A percentile compares a stretch with the other conserved stretches of the same genome.
phyloP scores from a whole-genome alignment of 1,284 basidiomycete species.

The Somion occarium region DNA sequence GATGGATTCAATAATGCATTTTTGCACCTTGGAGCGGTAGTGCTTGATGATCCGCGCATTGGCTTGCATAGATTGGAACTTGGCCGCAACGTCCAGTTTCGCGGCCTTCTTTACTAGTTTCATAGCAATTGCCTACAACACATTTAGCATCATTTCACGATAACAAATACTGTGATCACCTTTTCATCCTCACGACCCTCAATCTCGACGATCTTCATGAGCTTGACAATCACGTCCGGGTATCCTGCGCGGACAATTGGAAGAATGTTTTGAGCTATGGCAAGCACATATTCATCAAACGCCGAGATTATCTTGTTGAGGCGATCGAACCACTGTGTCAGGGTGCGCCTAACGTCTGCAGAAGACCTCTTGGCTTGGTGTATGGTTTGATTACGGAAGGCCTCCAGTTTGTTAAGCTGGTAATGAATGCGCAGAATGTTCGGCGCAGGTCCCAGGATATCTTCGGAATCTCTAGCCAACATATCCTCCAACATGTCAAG shows the following conservation, averaged over 20 bases:
- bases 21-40: conserved; percentile 88
- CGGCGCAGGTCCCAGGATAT: conserved; percentile 78
- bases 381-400: conserved; percentile 91
- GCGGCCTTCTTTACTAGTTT: conserved; percentile 91
- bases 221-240: conserved; percentile 81
- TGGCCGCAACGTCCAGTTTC: conserved; percentile 83
- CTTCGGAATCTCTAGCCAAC: conserved; percentile 68
- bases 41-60: conserved; percentile 94
- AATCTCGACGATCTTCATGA: conserved; percentile 92
- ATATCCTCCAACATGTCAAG: conserved; percentile 78
- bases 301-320: conserved; percentile 76
- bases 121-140: conserved; percentile 78
- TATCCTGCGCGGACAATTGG: conserved; percentile 79
- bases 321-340: conserved; percentile 84
- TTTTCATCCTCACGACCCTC: conserved; percentile 95
- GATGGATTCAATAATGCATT: conserved; percentile 78
- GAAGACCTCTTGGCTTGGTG: conserved; percentile 87
- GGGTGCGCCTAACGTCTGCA: conserved; percentile 60
- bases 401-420: conserved; percentile 86
- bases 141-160: conserved; percentile 3
- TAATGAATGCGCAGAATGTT: conserved; percentile 91
- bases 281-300: conserved; percentile 87
- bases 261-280: conserved; percentile 74
- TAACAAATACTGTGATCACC: conserved; percentile 38
- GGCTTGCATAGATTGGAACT: conserved; percentile 89